phyloP scores from a whole-genome alignment of 1,284 basidiomycete species.

The Xanthoconium separans region DNA sequence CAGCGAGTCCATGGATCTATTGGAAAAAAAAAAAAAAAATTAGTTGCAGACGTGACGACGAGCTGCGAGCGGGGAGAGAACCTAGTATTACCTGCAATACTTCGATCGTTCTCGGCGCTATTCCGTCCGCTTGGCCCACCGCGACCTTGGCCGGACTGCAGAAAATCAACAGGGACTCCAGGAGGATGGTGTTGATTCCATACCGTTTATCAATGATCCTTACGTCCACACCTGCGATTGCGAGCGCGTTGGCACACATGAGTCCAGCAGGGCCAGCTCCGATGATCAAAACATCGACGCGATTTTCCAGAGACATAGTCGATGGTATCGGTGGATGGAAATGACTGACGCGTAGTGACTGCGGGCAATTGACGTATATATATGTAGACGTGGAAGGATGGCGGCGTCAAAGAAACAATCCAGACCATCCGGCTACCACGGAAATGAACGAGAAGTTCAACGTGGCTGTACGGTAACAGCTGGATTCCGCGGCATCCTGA shows the following conservation, averaged over 20 bases:
- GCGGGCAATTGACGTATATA: no score
- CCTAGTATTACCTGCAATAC: not conserved
- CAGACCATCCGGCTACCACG: no score
- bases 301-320: conserved; percentile 29
- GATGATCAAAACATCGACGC: conserved; percentile 54
- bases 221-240: not conserved
- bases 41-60: not conserved
- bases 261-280: conserved; percentile 40
- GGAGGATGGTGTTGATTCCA: not conserved
- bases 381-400: no score
- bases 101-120: not conserved
- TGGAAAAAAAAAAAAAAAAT: no score
- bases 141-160: not conserved
- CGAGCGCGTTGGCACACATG: not conserved
- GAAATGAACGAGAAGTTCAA: no score
- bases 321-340: not conserved
- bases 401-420: no score
- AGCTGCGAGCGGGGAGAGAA: not conserved
- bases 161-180: not conserved
- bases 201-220: not conserved
- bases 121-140: not conserved
- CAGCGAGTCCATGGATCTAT: conserved; percentile 72
- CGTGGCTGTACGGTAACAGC: no score
- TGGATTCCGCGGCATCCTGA: no score
- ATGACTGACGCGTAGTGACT: no score